Conservation (phyloP, 2,329 filamentous ascomycete species). For the Beauveria sp. region DNA sequence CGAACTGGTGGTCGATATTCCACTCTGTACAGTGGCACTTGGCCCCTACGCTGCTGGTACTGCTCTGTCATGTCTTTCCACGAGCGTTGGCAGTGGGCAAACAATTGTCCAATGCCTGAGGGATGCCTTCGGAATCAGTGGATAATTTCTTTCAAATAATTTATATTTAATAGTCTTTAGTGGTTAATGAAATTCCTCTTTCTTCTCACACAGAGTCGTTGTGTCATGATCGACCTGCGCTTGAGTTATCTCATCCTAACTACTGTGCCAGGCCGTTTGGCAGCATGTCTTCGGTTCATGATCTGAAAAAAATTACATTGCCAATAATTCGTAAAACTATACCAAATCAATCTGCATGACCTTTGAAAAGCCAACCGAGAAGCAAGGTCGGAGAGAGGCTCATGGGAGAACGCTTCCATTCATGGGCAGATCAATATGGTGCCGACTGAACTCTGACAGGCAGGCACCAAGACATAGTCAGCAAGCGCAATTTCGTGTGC, state of each 20-base stretch:
- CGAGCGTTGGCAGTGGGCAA: not conserved
- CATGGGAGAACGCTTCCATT: not conserved
- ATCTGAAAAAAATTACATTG: too few species aligned
- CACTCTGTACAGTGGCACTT: not conserved
- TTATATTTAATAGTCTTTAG: not conserved
- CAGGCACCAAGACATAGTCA: not conserved
- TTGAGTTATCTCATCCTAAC: too few species aligned
- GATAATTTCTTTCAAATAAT: not conserved
- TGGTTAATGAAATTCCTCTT: too few species aligned
- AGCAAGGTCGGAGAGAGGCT: too few species aligned
- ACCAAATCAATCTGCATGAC: too few species aligned
- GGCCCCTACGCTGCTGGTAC: conserved; percentile 2
- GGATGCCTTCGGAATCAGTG: not conserved
- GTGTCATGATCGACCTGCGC: too few species aligned
- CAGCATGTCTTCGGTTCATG: too few species aligned
- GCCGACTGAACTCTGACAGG: not conserved
- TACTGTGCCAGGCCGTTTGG: too few species aligned
- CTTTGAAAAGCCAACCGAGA: too few species aligned
- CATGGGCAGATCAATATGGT: not conserved
- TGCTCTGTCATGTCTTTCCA: not conserved
- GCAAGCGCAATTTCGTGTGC: too few species aligned
- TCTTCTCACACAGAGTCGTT: too few species aligned
- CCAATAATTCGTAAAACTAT: too few species aligned
- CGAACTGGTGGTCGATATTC: not conserved
- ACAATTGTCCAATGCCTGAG: conserved; percentile 4